Evolutionary conservation across 306 rosid genomes (phyloP).

Genomic region (Citrullus amarus): DNA sequence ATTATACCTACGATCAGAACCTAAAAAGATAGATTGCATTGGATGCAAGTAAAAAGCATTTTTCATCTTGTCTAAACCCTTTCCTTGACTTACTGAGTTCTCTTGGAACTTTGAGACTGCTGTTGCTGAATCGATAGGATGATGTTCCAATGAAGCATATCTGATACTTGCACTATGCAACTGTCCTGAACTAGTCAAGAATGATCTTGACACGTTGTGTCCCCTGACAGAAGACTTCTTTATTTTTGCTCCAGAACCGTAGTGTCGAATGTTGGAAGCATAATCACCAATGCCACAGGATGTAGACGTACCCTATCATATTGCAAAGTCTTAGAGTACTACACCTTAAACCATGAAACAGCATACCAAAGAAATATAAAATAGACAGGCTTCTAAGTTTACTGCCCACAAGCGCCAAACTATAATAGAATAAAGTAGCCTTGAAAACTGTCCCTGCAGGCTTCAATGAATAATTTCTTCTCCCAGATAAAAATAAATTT

Average conservation of each 20-base stretch:
- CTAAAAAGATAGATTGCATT: conserved; percentile 87
- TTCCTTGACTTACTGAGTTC: conserved; percentile 23
- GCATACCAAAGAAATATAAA: not conserved
- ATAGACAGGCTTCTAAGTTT: not conserved
- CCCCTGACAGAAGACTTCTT: conserved; percentile 54
- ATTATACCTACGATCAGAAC: conserved; percentile 92
- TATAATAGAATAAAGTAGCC: not conserved
- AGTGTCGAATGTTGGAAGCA: conserved; percentile 34
- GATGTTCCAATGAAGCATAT: conserved; percentile 27
- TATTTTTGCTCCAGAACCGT: conserved; percentile 80
- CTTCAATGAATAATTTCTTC: not conserved
- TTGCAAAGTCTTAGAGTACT: not conserved
- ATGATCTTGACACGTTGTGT: conserved; percentile 20
- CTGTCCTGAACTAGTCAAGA: conserved; percentile 31
- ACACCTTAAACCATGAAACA: not conserved
- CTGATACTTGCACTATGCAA: conserved; percentile 29
- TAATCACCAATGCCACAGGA: conserved; percentile 32
- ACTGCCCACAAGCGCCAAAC: not conserved
- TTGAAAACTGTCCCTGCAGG: not conserved
- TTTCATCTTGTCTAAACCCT: conserved; percentile 16
- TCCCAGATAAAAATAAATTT: not conserved
- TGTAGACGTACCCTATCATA: conserved; percentile 7
- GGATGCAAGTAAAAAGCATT: conserved; percentile 39
- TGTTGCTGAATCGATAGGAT: conserved; percentile 58
- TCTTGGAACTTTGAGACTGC: conserved; percentile 28